phyloP scores from a whole-genome alignment of 1,139 yeast genomes.

The Geotrichum klebahnii region DNA sequence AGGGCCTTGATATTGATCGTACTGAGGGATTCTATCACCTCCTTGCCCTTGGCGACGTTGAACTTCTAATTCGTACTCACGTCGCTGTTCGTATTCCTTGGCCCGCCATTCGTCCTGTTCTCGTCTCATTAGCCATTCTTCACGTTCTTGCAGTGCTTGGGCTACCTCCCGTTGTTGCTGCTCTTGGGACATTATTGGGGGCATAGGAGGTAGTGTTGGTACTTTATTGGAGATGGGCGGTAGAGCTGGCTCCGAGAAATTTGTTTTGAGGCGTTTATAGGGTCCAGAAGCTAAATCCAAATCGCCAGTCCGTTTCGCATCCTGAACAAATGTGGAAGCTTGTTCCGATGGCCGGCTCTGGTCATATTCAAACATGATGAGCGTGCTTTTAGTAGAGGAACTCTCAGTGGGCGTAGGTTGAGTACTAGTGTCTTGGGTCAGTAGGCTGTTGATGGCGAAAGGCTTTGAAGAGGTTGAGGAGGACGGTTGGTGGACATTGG shows the following conservation, averaged over 20 bases:
- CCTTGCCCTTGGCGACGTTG: background rate
- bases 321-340: background rate
- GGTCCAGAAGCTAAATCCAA: background rate
- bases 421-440: background rate
- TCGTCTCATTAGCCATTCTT: constrained; percentile 18
- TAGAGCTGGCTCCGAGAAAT: too few species aligned
- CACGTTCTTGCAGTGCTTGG: constrained; percentile 19
- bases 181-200: too few species aligned
- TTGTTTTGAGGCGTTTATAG: background rate
- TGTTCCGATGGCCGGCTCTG: background rate
- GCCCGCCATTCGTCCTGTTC: constrained; percentile 14
- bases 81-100: background rate
- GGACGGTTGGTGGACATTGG: background rate
- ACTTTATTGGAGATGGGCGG: too few species aligned
- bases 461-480: background rate
- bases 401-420: too few species aligned
- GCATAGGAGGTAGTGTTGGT: too few species aligned
- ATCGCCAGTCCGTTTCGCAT: background rate
- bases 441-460: background rate
- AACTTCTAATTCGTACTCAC: background rate
- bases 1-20: too few species aligned
- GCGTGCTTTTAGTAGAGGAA: background rate
- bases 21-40: background rate
- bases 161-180: constrained; percentile 9
- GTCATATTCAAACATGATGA: constrained; percentile 1